Evolutionary conservation across 1,139 yeast species (phyloP).

Genomic region (Torulaspora globosa): DNA sequence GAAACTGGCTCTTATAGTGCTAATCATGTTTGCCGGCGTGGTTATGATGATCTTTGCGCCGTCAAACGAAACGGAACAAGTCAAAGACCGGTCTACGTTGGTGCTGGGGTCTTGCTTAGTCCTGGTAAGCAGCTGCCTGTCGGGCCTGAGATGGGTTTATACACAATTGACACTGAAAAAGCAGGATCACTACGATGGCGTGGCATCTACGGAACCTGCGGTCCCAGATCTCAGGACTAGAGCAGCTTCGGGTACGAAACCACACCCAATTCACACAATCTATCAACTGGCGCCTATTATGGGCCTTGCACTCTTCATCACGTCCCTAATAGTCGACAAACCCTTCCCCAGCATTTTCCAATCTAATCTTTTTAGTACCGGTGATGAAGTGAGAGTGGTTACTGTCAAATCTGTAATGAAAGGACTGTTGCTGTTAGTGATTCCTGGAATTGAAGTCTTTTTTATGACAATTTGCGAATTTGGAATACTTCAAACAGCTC

Average conservation of each 20-base stretch:
- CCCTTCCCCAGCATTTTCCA: conserved; percentile 30
- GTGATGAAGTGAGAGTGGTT: conserved; percentile 9
- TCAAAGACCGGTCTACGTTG: conserved; percentile 27
- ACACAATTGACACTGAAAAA: conserved; percentile 66
- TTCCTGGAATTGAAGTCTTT: conserved; percentile 86
- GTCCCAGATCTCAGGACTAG: conserved; percentile 2
- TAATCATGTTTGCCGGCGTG: conserved; percentile 77
- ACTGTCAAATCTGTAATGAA: conserved; percentile 33
- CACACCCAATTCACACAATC: conserved; percentile 79
- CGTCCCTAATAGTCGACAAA: conserved; percentile 36
- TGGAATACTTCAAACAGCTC: conserved; percentile 73
- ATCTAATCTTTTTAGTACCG: conserved; percentile 24
- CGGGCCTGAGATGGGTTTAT: conserved; percentile 92
- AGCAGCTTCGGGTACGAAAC: conserved; percentile 23
- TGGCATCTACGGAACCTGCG: conserved; percentile 1
- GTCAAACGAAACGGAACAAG: conserved; percentile 31
- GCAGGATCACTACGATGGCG: conserved; percentile 4
- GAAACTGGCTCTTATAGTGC: conserved; percentile 63
- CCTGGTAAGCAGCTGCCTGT: conserved; percentile 69
- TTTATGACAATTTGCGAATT: conserved; percentile 89
- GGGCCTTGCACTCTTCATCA: conserved; percentile 55
- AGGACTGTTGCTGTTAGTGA: conserved; percentile 56
- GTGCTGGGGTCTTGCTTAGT: conserved; percentile 67
- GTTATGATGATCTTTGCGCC: conserved; percentile 68
- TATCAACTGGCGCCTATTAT: conserved; percentile 81